Percentiles rank a stretch among this genome's conserved stretches.
These are phyloP conservation scores for Sparassis latifolia DNA, from an alignment of 1,284 basidiomycete genomes.

Conservation along the genomic window DNA sequence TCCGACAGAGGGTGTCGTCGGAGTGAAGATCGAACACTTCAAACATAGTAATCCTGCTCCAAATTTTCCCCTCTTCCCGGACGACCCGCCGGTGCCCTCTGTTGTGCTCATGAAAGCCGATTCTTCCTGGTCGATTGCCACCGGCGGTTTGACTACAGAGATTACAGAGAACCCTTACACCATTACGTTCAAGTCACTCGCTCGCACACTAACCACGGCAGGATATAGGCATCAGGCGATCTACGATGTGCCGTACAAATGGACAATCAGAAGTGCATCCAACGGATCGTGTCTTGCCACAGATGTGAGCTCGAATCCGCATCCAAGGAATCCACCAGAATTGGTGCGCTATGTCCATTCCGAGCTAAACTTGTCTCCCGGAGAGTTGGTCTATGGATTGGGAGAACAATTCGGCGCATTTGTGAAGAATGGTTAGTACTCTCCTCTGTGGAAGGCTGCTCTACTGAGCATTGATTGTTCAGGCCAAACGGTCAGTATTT, in stretches of 20 bases:
- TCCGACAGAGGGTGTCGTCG: constrained; percentile 61
- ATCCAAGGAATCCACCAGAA: constrained; percentile 37
- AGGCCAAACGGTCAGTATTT: constrained; percentile 60
- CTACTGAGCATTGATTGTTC: neutral
- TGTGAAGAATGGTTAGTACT: constrained; percentile 59
- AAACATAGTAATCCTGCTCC: constrained; percentile 37
- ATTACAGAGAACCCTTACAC: constrained; percentile 56
- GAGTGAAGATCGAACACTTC: constrained; percentile 60
- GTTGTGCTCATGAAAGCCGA: constrained; percentile 33
- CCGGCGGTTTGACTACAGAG: constrained; percentile 42
- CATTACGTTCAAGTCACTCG: constrained; percentile 50
- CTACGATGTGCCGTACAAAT: constrained; percentile 58
- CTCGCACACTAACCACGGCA: constrained; percentile 44
- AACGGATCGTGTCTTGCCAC: constrained; percentile 54
- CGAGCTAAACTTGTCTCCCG: constrained; percentile 63
- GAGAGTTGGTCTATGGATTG: constrained; percentile 67
- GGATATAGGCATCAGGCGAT: constrained; percentile 58
- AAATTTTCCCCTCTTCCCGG: constrained; percentile 59
- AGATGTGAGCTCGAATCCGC: constrained; percentile 53
- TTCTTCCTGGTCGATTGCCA: constrained; percentile 32
- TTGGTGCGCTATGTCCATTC: constrained; percentile 55
- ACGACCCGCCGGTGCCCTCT: constrained; percentile 42
- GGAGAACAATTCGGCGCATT: constrained; percentile 71
- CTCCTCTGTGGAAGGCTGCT: neutral
- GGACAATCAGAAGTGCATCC: constrained; percentile 53